Base-by-base conservation (phyloP, 805 yeast species). In the Sporopachydermia quercuum region DNA sequence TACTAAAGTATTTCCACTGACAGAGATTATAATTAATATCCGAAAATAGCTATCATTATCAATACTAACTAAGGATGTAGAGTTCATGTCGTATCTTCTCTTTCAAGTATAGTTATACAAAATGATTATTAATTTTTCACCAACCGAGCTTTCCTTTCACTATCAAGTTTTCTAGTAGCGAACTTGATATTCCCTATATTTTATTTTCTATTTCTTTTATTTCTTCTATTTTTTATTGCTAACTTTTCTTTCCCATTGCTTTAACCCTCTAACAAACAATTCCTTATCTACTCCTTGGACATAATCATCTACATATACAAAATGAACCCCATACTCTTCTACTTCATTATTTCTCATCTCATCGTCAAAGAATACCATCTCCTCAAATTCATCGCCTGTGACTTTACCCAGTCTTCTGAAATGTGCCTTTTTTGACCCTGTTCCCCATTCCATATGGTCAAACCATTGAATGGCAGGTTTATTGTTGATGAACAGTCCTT, bases 271-370 rank as follows among this genome's bases (percentile, higher is more conserved):
- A 37, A 68, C 65, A 46, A 73, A 77, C n/a, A 71, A 50, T 15
- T 58, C 49, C 65, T 76, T 65, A 1, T 76, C 72, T 23, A 79
- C 64, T 1, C 85, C 84, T 15, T 50, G 47, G 17, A 61, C 60
- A 35, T 77, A 78, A 49, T 76, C 71, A 4, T 62, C 62, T 5
- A 85, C 70, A 51, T 74, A 70, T 13, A 74, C 71, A 55, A 85
- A 85, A 39, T 71, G 68, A 18, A 83, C 84, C 3, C 86, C 86
- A 13, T 80, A 65, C 16, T 56, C 49, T 49, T 73, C 78, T 3
- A 85, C 94, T 48, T 85, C 95, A 44, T 60, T 67, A 51, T 85
- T 85, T 46, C 95, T 65, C 41, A 59, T 50, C 55, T 85, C 95
- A 54, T 85, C 95, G 52, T 85, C 95, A 50, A 74, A 85, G 41